Evolutionary conservation across 495 filamentous ascomycete genomes (phyloP).

Genomic region (Apodospora peruviana): DNA sequence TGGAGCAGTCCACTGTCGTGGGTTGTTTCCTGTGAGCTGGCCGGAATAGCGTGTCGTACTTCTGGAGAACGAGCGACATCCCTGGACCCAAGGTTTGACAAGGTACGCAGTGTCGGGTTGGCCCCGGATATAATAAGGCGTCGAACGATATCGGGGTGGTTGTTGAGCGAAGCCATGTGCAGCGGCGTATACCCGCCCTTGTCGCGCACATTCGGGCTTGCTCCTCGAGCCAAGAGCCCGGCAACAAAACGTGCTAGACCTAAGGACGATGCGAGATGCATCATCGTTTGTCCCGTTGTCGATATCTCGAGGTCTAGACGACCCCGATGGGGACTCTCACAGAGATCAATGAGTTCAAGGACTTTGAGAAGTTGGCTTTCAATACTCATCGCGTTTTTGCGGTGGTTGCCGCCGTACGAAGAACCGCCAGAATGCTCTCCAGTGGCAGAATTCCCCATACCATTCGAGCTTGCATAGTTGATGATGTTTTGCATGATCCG

Average conservation of each 20-base stretch:
- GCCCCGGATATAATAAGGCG: conserved; percentile 68
- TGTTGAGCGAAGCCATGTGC: conserved; percentile 76
- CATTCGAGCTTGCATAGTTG: conserved; percentile 13
- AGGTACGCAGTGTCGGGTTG: conserved; percentile 62
- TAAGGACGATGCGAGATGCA: conserved; percentile 74
- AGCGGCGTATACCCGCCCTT: conserved; percentile 78
- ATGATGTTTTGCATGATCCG: conserved; percentile 53
- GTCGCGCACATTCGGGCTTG: conserved; percentile 68
- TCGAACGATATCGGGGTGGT: conserved; percentile 68
- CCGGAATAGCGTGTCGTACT: conserved; percentile 45
- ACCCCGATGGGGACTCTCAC: conserved; percentile 62
- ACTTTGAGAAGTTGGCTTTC: conserved; percentile 67
- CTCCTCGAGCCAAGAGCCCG: conserved; percentile 75
- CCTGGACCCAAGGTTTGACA: conserved; percentile 64
- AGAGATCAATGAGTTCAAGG: conserved; percentile 72
- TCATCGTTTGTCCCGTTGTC: conserved; percentile 68
- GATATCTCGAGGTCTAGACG: conserved; percentile 56
- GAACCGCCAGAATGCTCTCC: neutral
- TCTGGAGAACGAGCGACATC: conserved; percentile 65
- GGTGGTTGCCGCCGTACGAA: conserved; percentile 4
- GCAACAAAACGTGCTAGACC: conserved; percentile 73
- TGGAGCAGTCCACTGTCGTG: conserved; percentile 38
- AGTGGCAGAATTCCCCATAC: neutral
- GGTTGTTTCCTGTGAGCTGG: conserved; percentile 55
- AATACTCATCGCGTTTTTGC: too few species aligned